Base-by-base conservation (phyloP, 805 yeast genomes). In the Scheffersomyces stipitis region DNA sequence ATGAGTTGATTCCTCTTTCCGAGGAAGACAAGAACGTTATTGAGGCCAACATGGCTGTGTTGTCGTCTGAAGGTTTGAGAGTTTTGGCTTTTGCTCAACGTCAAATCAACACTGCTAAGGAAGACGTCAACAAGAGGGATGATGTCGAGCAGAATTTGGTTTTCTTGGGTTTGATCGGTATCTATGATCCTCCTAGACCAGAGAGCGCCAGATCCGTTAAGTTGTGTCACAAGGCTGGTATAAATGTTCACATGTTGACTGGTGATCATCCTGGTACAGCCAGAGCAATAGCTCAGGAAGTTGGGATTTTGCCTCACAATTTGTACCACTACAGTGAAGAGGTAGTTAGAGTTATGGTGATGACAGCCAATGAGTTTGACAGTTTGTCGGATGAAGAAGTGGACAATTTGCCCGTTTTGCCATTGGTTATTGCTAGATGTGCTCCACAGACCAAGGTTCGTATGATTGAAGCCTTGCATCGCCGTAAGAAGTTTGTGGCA, bases 381-480 rank as follows among this genome's bases (percentile, higher is more conserved):
- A 68, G 69, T 3, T 66, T 84, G 36, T 41, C 71, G 3, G 86
- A 83, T 38, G 77, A 66, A 1, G 71, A 83, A 48, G 71, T 85
- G 45, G 91, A 84, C 50, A 51, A 50, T 1, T 56, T 65, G 31
- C 87, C 88, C 1, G 80, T 80, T 6, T 64, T 84, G 34, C 91
- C 91, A 1, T 66, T 83, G 35, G 93, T 84, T 18, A 79, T 85
- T 62, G 93, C 93, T 3, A 70, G 93, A 44, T 85, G 91, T 64
- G 85, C 91, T 4, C 93, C 91, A 2, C 83, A 80, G 56, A 84
- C 90, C 15, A 84, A 85, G 57, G 91, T 84, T 13, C 71, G 88
- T 45, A 80, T 85, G 82, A 83, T 85, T 49, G 89, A 84, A 36
- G 90, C 91, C 1, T 71, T 44, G 67, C 80, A 54, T 73, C 58